A percentile compares a stretch with the other conserved stretches of the same genome.
phyloP scores from a whole-genome alignment of 345 rosid species.

The Hibiscus trionum region DNA sequence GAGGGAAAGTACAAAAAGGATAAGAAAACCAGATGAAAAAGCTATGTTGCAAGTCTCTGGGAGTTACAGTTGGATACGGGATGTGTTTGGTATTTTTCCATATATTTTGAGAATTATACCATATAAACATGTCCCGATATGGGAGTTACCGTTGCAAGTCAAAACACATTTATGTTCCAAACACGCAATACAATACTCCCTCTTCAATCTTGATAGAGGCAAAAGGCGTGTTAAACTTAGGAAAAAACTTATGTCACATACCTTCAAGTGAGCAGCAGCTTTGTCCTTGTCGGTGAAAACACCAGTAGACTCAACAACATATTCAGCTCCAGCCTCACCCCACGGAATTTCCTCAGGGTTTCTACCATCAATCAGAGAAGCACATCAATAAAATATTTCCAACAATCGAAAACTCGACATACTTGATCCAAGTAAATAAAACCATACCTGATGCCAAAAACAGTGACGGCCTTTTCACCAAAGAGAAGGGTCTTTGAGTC shows the following conservation, averaged over 20 bases:
- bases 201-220: neutral
- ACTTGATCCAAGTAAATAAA: neutral
- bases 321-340: slow-evolving; percentile 55
- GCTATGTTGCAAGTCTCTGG: neutral
- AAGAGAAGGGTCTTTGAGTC: slow-evolving; percentile 62
- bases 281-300: slow-evolving; percentile 68
- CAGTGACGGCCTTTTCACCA: slow-evolving; percentile 47
- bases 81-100: neutral
- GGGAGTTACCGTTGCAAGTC: neutral
- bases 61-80: neutral
- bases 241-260: slow-evolving; percentile 7
- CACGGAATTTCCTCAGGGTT: slow-evolving; percentile 74
- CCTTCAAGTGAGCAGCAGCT: slow-evolving; percentile 71
- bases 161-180: neutral
- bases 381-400: neutral
- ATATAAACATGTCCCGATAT: neutral
- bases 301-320: slow-evolving; percentile 58
- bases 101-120: neutral
- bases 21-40: neutral
- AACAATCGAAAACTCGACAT: neutral
- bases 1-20: neutral
- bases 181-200: neutral
- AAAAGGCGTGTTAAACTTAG: neutral
- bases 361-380: slow-evolving; percentile 16
- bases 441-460: slow-evolving; percentile 45